Evolutionary conservation across 1,284 basidiomycete species (phyloP), one percentile per base, ranked within the genome.

Genomic region (Ceratobasidium sp.): DNA sequence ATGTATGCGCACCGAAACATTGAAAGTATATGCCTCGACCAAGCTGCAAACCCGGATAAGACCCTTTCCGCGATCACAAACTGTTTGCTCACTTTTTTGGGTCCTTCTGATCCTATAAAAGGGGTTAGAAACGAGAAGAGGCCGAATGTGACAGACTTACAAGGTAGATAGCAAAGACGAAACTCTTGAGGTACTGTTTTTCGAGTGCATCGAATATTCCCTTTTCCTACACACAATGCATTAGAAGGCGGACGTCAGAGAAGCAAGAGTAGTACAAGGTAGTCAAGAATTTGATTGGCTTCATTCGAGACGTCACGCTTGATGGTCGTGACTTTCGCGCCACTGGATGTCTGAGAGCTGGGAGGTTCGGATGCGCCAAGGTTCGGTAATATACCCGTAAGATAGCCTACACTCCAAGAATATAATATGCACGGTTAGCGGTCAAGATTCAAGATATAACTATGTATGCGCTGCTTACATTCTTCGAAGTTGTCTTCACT

Each of bases 121-220:
- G 28, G 39, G 31, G 20, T 31, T 42, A 23, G 31, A 26, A n/a
- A 11, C 8, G n/a, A 15, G 58, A 51, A 37, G 35, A 15, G 23
- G 13, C 28, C 39, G 26, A 60, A 23, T 15, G 17, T 4, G 15
- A 42, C 11, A 13, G 3, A 63, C 77, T 17, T 54, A 79, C 79
- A 26, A 83, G 80, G 64, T 81, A 83, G 69, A 83, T 81, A 23
- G 81, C 82, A 68, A 83, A 78, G 20, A 82, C 73, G 45, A 80
- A 78, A 26, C 77, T 80, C 26, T 75, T 63, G 8, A 80, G 74
- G 67, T 77, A 80, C 33, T 79, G 76, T 51, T 79, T 79, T 61
- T 79, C 75, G 35, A 80, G 75, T 15, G 80, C 80, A 47, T 80
- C 80, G 51, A 77, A 78, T 10, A 80, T 78, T 8, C 80, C 80